Evolutionary conservation across 805 yeast genomes (phyloP).

Genomic region (Lachancea waltii): DNA sequence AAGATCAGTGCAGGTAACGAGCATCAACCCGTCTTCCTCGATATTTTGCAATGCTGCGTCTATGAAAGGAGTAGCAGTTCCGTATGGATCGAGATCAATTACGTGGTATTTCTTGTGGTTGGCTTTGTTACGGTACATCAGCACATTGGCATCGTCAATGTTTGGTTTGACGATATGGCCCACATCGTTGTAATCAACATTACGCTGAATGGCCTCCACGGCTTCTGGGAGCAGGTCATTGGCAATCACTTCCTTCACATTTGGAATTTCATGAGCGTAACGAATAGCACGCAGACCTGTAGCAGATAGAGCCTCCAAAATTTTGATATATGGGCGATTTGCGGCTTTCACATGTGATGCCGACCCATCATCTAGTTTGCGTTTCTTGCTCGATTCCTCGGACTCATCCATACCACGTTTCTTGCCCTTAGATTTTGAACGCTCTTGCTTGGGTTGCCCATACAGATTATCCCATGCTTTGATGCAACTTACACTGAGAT

Average conservation of each 20-base stretch:
- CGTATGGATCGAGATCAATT: conserved; percentile 94
- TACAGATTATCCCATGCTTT: conserved; percentile 76
- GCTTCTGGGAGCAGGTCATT: conserved; percentile 86
- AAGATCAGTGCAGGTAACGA: conserved; percentile 94
- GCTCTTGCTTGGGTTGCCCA: conserved; percentile 30
- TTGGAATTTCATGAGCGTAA: conserved; percentile 86
- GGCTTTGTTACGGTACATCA: conserved; percentile 51
- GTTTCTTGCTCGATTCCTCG: conserved; percentile 13
- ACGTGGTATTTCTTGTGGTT: conserved; percentile 59
- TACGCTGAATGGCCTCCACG: conserved; percentile 68
- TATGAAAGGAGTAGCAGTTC: conserved; percentile 92
- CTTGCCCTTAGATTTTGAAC: conserved; percentile 25
- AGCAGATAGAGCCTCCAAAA: conserved; percentile 89
- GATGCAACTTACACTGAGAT: conserved; percentile 76
- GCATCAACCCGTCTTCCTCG: conserved; percentile 75
- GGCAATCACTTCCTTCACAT: conserved; percentile 68
- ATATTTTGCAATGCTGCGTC: conserved; percentile 85
- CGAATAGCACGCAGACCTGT: conserved; percentile 92
- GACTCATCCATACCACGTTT: conserved; percentile 9
- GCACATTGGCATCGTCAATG: conserved; percentile 85
- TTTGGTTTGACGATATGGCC: conserved; percentile 53
- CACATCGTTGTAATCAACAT: conserved; percentile 61
- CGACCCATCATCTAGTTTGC: conserved; percentile 29
- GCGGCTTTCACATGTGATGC: conserved; percentile 12
- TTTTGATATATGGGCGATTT: conserved; percentile 46